Percentiles rank a stretch among this genome's conserved stretches.
phyloP scores from a whole-genome alignment of 441 rosid genomes.

The Syzygium syzygioides region DNA sequence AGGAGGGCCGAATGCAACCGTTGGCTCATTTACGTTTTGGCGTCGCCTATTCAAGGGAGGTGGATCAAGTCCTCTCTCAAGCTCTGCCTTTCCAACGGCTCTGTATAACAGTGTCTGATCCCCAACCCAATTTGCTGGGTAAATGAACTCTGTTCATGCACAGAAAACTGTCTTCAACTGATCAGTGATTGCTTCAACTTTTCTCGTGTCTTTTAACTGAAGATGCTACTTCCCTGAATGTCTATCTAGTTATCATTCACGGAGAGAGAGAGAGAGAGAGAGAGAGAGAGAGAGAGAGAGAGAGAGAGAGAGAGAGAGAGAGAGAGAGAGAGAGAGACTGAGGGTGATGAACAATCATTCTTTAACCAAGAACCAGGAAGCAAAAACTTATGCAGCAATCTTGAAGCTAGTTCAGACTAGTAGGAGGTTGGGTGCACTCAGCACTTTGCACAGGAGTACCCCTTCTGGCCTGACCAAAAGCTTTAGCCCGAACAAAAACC shows the following conservation, averaged over 20 bases:
- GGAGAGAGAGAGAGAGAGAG: neutral
- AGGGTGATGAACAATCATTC: neutral
- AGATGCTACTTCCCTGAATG: neutral
- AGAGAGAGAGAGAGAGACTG: neutral
- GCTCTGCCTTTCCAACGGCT: conserved; percentile 58
- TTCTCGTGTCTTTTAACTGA: neutral
- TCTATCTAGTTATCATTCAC: neutral
- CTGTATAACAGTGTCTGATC: conserved; percentile 74
- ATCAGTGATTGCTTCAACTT: neutral
- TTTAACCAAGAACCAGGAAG: neutral
- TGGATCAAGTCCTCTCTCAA: conserved; percentile 61
- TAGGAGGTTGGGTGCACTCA: neutral
- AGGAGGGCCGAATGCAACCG: conserved; percentile 82
- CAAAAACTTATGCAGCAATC: neutral
- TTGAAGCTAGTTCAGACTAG: neutral
- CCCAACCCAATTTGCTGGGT: conserved; percentile 76
- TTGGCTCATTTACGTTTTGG: conserved; percentile 55
- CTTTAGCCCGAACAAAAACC: neutral
- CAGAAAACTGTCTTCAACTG: neutral
- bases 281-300: neutral
- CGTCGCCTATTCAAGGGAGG: conserved; percentile 45
- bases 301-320: neutral
- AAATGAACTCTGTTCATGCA: conserved; percentile 46
- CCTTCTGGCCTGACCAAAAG: neutral
- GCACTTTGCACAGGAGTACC: neutral